Evolutionary conservation across 1,284 basidiomycete species (phyloP), one percentile per base, ranked within the genome.

Genomic region (Ustanciosporium gigantosporum): DNA sequence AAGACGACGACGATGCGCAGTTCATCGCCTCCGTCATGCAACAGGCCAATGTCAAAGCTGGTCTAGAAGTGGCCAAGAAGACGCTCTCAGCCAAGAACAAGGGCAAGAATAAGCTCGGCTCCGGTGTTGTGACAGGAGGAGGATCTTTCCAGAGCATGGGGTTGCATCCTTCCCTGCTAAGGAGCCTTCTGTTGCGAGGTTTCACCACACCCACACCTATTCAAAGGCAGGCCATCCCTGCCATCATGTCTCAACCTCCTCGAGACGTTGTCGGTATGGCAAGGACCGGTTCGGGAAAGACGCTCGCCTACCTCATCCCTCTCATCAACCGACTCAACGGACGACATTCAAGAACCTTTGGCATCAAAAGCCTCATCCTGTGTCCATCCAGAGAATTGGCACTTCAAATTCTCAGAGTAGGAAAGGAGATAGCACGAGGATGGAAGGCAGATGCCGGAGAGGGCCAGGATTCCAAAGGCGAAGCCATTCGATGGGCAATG

Each of bases 241-340:
- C 87, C 23, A 84, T 97, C 34, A 84, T 98, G 25, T 80, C 87
- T 4, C 85, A 84, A 39, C 93, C 95, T 31, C 90, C 93, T 2
- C 83, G 90, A 41, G 95, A 99, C 80, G 86, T 98, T 8, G 90
- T 99, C 16, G 95, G 91, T 43, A 98, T 98, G 95, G 94, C 95
- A 19, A 84, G 95, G 16, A 99, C 95, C 1, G 95, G 95, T 47
- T 96, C 93, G 0, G 95, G 95, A 57, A 99, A 99, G 80, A 96
- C 94, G 13, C 84, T 98, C 22, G 94, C 94, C 27, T 99, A 95
- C 79, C 85, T 98, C 82, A 83, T 98, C 17, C 95, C 95, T 36
- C 83, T 98, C 13, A 82, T 97, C 0, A 90, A 95, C 59, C 84
- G 89, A 21, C 84, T 98, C 9, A 86, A 88, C 20, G 89, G 89